phyloP scores from a whole-genome alignment of 345 rosid genomes.

The Boechera retrofracta region DNA sequence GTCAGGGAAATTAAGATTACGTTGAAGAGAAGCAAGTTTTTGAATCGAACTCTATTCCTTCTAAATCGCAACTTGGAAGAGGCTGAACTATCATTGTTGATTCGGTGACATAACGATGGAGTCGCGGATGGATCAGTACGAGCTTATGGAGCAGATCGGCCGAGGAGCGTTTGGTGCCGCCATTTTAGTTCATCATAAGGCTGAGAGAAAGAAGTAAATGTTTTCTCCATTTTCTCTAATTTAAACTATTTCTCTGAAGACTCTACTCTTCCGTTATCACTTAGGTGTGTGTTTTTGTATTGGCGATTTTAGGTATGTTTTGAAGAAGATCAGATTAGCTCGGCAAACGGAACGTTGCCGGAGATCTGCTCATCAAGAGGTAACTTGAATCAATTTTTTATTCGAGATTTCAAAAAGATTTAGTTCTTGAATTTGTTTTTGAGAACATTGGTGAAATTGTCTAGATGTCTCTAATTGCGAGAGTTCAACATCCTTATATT shows the following conservation, averaged over 20 bases:
- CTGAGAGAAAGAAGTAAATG: conserved; percentile 85
- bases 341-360: conserved; percentile 95
- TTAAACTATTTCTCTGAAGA: neutral
- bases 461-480: conserved; percentile 93
- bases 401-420: conserved; percentile 7
- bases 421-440: neutral
- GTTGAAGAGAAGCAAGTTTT: conserved; percentile 36
- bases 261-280: no score
- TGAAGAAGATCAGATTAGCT: conserved; percentile 98
- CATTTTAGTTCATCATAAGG: conserved; percentile 86
- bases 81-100: conserved; percentile 19
- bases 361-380: conserved; percentile 99
- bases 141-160: conserved; percentile 99
- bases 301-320: conserved; percentile 65
- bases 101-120: conserved; percentile 54
- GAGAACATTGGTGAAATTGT: conserved; percentile 25
- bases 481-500: conserved; percentile 88
- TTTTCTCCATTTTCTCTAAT: neutral
- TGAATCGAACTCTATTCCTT: neutral
- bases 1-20: conserved; percentile 31
- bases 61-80: conserved; percentile 17
- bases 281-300: neutral
- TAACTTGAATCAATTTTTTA: conserved; percentile 25
- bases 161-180: conserved; percentile 99
- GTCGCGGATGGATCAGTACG: conserved; percentile 98